Evolutionary conservation across 2,329 filamentous ascomycete genomes (phyloP).

Genomic region (Penicillium crustosum): DNA sequence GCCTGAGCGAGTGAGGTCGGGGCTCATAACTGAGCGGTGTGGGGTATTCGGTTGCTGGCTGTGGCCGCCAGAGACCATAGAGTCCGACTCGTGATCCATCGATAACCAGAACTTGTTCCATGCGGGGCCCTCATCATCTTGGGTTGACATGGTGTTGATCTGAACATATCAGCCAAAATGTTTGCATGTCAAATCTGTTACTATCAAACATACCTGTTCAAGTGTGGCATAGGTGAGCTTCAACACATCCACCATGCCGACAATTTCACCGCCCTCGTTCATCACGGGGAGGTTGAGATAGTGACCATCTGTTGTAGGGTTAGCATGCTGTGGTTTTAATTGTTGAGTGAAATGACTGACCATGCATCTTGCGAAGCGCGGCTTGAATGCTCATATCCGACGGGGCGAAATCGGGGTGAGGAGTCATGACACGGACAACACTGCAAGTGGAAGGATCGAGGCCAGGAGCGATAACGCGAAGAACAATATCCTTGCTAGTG

Average conservation of each 20-base stretch:
- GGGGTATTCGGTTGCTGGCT: constrained; percentile 70
- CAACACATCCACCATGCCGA: constrained; percentile 98
- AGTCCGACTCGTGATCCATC: constrained; percentile 91
- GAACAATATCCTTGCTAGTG: constrained; percentile 97
- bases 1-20: constrained; percentile 62
- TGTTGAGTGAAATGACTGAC: constrained; percentile 53
- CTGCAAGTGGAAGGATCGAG: constrained; percentile 93
- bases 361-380: constrained; percentile 97
- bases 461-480: constrained; percentile 95
- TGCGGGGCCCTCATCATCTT: constrained; percentile 88
- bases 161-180: constrained; percentile 31
- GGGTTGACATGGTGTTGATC: constrained; percentile 86
- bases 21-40: constrained; percentile 76
- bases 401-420: constrained; percentile 96
- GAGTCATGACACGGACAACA: constrained; percentile 98
- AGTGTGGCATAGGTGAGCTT: constrained; percentile 97
- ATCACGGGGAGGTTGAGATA: constrained; percentile 98
- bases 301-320: constrained; percentile 70
- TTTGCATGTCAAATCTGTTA: background rate
- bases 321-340: constrained; percentile 6
- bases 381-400: constrained; percentile 99
- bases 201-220: constrained; percentile 68
- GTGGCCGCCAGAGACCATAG: constrained; percentile 86
- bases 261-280: constrained; percentile 95
- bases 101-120: constrained; percentile 99